phyloP scores from a whole-genome alignment of 2,329 filamentous ascomycete species.

The Sclerotinia spermophila region DNA sequence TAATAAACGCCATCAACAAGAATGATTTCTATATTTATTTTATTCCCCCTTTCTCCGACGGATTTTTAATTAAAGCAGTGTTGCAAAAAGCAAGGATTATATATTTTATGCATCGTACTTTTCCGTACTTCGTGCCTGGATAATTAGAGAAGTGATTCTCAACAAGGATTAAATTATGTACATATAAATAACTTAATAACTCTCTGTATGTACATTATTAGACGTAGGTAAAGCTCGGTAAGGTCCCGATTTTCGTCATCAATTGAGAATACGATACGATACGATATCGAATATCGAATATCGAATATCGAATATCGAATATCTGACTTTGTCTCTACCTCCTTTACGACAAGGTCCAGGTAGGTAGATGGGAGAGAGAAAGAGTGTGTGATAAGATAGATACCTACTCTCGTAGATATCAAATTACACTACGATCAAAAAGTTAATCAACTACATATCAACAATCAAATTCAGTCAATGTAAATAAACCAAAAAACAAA shows the following conservation, averaged over 20 bases:
- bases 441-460: too few species aligned
- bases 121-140: neutral
- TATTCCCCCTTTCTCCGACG: neutral
- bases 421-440: too few species aligned
- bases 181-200: too few species aligned
- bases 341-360: too few species aligned
- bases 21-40: neutral
- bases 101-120: neutral
- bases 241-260: slow-evolving; percentile 3
- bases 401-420: too few species aligned
- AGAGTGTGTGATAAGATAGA: too few species aligned
- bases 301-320: too few species aligned
- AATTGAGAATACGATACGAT: neutral
- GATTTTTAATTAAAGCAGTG: too few species aligned
- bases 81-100: neutral
- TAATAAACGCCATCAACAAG: neutral
- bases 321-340: neutral
- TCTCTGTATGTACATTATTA: too few species aligned
- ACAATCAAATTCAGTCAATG: too few species aligned
- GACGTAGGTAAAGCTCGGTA: neutral
- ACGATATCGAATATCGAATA: too few species aligned
- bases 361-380: too few species aligned
- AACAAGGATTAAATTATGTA: slow-evolving; percentile 10
- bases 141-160: neutral
- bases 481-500: neutral